A percentile compares a stretch with the other conserved stretches of the same genome.
These are phyloP conservation scores for Gleditsia sinensis DNA, from an alignment of 306 rosid genomes.

Conservation along the genomic window DNA sequence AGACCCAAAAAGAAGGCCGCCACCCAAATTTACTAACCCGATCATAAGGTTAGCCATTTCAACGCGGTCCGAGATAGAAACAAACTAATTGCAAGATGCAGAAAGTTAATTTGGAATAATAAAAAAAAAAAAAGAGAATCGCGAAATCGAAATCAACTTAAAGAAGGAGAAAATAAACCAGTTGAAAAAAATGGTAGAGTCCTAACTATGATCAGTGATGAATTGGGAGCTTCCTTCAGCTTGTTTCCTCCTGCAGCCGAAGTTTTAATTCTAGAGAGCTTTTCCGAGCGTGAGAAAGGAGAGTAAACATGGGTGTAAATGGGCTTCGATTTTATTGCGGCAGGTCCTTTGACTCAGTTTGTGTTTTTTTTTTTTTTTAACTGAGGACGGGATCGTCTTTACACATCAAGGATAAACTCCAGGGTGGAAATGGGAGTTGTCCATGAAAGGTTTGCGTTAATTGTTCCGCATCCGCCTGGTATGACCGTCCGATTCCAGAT, in stretches of 20 bases:
- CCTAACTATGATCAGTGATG: slow-evolving; percentile 57
- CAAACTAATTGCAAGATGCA: not conserved
- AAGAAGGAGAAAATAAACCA: not conserved
- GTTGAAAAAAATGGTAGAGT: slow-evolving; percentile 21
- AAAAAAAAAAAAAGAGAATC: not conserved
- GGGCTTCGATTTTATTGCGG: slow-evolving; percentile 68
- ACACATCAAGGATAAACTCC: not conserved
- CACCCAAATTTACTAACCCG: slow-evolving; percentile 30
- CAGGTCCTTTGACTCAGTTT: slow-evolving; percentile 74
- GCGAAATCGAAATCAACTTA: not conserved
- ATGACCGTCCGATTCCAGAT: slow-evolving; percentile 17
- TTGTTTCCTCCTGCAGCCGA: slow-evolving; percentile 36
- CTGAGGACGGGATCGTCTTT: slow-evolving; percentile 54
- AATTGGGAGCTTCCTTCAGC: slow-evolving; percentile 33
- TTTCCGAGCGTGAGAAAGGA: not conserved
- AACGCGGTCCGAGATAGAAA: not conserved
- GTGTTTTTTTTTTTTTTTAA: slow-evolving; percentile 40
- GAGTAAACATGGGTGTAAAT: slow-evolving; percentile 19
- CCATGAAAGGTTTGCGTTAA: not conserved
- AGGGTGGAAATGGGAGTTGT: not conserved
- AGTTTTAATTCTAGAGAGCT: slow-evolving; percentile 33
- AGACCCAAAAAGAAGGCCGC: not conserved
- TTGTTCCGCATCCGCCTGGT: not conserved
- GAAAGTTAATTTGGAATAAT: not conserved
- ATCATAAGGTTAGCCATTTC: slow-evolving; percentile 36